These are phyloP conservation scores for Penicillium fimorum DNA, from an alignment of 495 filamentous ascomycete species.

Conservation along the genomic window DNA sequence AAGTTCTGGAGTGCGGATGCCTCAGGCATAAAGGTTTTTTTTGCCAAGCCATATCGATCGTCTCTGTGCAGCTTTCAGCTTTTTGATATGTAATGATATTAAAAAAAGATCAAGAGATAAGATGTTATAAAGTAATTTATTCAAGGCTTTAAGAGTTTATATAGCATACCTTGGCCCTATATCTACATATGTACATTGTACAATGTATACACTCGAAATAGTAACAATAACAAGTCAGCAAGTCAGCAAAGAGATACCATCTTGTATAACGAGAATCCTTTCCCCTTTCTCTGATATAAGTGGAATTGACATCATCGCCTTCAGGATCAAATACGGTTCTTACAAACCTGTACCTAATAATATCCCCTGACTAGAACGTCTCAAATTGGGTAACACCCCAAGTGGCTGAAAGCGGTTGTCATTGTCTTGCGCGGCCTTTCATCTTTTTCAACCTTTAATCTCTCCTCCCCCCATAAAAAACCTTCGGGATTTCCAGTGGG, in stretches of 20 bases:
- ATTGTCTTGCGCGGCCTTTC: slow-evolving; percentile 28
- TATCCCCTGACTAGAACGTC: slow-evolving; percentile 14
- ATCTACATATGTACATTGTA: neutral
- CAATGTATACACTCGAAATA: neutral
- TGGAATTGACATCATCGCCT: neutral
- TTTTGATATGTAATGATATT: neutral
- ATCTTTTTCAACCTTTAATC: slow-evolving; percentile 6
- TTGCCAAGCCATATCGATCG: slow-evolving; percentile 17
- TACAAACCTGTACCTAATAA: neutral
- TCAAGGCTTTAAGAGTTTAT: neutral
- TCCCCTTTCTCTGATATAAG: neutral
- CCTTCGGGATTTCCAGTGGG: neutral
- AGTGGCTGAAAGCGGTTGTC: slow-evolving; percentile 30
- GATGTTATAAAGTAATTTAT: too few species aligned
- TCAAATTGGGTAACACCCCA: slow-evolving; percentile 23
- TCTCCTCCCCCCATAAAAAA: slow-evolving; percentile 1
- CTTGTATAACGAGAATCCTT: slow-evolving; percentile 1
- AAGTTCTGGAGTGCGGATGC: slow-evolving; percentile 13
- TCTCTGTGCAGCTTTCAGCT: neutral
- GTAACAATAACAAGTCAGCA: neutral
- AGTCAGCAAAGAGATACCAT: neutral
- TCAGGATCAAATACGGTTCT: neutral
- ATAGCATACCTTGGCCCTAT: neutral
- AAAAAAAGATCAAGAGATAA: neutral
- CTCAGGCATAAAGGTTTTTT: slow-evolving; percentile 12